Base-by-base conservation (phyloP, 148 eudicot genomes). In the Rhododendron williamsianum region DNA sequence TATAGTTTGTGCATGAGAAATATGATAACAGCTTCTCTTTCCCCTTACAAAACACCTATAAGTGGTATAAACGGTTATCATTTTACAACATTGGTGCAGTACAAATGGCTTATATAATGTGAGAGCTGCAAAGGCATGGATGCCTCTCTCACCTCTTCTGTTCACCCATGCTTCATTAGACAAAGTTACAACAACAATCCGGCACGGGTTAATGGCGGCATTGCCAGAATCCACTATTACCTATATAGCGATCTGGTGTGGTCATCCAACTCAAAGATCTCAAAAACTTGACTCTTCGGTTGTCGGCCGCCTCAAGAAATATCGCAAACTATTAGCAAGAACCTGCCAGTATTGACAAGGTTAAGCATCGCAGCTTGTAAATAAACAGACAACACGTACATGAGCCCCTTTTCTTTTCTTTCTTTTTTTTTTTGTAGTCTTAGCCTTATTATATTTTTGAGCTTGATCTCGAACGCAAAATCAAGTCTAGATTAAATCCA, bases 271-370 rank as follows among this genome's bases (percentile, higher is more conserved):
- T 48, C 19, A 51, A 81, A 69, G 82, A 71, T 86, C 80, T 94
- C 85, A 96, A 89, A 96, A 96, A 87, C 99, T 96, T 49, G 95
- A 91, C 56, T 96, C 99, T 84, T 94, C 99, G 49, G 99, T 96
- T 80, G 94, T 33, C 69, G 99, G 98, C 52, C 99, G 92, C 95
- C 94, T 93, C 90, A 96, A 87, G 87, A 72, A 94, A 84, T 96
- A 96, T 52, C 97, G 91, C 88, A 96, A 90, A 89, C 98, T 94
- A 41, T 94, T 96, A 54, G 87, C 94, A 86, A 96, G 91, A 86
- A 94, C 99, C 99, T 96, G 93, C 82, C 38, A 85, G 60, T 52
- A 49, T 84, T 48, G 6, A 27, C 56, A 45, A 78, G 63, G 80
- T 84, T 74, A 84, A n/a, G 13, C 9, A 6, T 51, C 10, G 60